Evolutionary conservation across 2,329 filamentous ascomycete species (phyloP).

Genomic region (Fusarium nanum): DNA sequence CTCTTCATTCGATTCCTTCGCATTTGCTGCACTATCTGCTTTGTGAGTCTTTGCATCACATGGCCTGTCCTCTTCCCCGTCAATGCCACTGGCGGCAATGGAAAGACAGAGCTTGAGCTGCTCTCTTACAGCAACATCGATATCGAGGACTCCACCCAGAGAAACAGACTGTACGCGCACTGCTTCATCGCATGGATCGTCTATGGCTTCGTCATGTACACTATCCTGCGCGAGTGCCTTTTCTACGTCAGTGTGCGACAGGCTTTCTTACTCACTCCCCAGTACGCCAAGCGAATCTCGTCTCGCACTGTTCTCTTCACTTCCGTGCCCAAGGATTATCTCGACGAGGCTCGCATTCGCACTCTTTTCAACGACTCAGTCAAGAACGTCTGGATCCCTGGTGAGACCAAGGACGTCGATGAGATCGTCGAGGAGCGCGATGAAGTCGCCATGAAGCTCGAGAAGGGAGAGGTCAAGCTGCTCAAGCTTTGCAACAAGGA

Average conservation of each 20-base stretch:
- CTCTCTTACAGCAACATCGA: conserved; percentile 55
- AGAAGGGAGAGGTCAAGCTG: conserved; percentile 83
- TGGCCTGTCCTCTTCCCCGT: conserved; percentile 88
- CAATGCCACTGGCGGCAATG: conserved; percentile 82
- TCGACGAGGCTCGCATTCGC: conserved; percentile 77
- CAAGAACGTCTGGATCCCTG: conserved; percentile 85
- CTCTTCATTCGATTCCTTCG: conserved; percentile 89
- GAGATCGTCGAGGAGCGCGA: conserved; percentile 82
- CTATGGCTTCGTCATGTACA: conserved; percentile 88
- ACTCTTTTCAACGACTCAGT: conserved; percentile 83
- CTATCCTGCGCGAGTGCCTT: conserved; percentile 88
- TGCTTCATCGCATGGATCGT: conserved; percentile 84
- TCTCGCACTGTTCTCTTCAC: conserved; percentile 94
- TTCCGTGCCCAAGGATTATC: conserved; percentile 81
- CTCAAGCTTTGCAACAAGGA: conserved; percentile 69
- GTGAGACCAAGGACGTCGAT: conserved; percentile 78
- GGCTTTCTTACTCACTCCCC: conserved; percentile 87
- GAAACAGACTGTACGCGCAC: conserved; percentile 81
- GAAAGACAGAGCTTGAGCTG: conserved; percentile 70
- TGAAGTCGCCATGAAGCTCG: conserved; percentile 79
- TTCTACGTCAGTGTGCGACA: conserved; percentile 95
- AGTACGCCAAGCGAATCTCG: conserved; percentile 86
- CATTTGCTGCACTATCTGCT: conserved; percentile 78
- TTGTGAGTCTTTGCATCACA: conserved; percentile 83
- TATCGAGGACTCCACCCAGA: conserved; percentile 61